Evolutionary conservation across 208 protist genomes (phyloP).

Genomic region (Leptomonas pyrrhocoris): DNA sequence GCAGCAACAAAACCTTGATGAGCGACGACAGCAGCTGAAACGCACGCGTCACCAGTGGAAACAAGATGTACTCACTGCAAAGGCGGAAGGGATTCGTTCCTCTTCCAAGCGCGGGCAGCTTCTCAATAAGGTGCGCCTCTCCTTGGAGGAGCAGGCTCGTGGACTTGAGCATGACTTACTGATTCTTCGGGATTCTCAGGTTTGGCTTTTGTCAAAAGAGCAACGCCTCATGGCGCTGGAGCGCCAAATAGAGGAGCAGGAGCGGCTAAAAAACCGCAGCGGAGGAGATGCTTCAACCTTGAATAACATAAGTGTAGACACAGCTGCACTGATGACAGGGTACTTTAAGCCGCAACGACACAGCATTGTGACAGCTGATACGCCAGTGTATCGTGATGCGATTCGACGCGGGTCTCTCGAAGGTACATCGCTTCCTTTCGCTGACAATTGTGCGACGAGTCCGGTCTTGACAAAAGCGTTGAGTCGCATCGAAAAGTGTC

Average conservation of each 20-base stretch:
- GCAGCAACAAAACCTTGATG: slow-evolving; percentile 65
- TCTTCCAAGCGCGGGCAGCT: slow-evolving; percentile 73
- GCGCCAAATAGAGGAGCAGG: slow-evolving; percentile 68
- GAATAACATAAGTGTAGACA: slow-evolving; percentile 53
- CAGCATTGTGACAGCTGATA: slow-evolving; percentile 3
- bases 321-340: slow-evolving; percentile 51
- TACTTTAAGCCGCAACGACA: slow-evolving; percentile 60
- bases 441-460: slow-evolving; percentile 30
- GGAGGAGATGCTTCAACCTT: slow-evolving; percentile 28
- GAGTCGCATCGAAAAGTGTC: slow-evolving; percentile 64
- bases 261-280: slow-evolving; percentile 29
- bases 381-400: slow-evolving; percentile 15
- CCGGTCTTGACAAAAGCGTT: slow-evolving; percentile 60
- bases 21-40: slow-evolving; percentile 62
- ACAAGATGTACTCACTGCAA: slow-evolving; percentile 74
- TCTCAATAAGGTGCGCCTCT: slow-evolving; percentile 61
- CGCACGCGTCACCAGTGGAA: slow-evolving; percentile 77
- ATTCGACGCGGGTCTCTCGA: slow-evolving; percentile 9
- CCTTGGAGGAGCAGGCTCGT: slow-evolving; percentile 68
- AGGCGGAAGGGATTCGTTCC: slow-evolving; percentile 69
- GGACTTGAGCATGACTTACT: slow-evolving; percentile 67
- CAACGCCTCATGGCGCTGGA: slow-evolving; percentile 67
- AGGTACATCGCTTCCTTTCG: slow-evolving; percentile 6
- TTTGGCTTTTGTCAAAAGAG: slow-evolving; percentile 81
- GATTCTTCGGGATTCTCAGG: slow-evolving; percentile 71